A percentile compares a stretch with the other conserved stretches of the same genome.
phyloP scores from a whole-genome alignment of 768 basidiomycete genomes.

The Pleurotus platypus region DNA sequence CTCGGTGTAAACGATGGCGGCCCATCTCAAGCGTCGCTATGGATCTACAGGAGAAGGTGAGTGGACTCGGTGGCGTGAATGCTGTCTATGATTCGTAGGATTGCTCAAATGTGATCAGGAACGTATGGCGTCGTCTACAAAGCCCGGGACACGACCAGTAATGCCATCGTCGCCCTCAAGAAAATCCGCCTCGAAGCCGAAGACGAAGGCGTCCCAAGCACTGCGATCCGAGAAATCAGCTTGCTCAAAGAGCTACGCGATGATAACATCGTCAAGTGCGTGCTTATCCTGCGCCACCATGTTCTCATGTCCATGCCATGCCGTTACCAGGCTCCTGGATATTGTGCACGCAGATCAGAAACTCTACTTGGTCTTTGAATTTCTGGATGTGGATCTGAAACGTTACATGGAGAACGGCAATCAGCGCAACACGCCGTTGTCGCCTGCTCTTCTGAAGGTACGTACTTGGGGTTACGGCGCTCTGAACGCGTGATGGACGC shows the following conservation, averaged over 20 bases:
- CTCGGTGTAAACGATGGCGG: not conserved
- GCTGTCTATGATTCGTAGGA: too few relatives aligned
- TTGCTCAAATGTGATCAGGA: constrained; percentile 43
- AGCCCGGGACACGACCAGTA: constrained; percentile 76
- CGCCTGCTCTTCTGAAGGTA: constrained; percentile 78
- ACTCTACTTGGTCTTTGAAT: constrained; percentile 97
- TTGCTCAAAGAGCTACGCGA: constrained; percentile 95
- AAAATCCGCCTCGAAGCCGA: constrained; percentile 98
- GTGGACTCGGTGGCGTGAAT: constrained; percentile 9
- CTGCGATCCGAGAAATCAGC: constrained; percentile 97
- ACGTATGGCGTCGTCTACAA: constrained; percentile 99
- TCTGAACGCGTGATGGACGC: constrained; percentile 19
- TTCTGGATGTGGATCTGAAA: constrained; percentile 95
- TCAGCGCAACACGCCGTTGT: constrained; percentile 67
- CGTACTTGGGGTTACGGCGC: not conserved
- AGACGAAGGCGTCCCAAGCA: constrained; percentile 97
- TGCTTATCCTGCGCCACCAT: constrained; percentile 7
- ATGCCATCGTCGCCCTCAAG: constrained; percentile 92
- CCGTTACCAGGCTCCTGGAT: constrained; percentile 71
- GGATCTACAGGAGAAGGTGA: constrained; percentile 46
- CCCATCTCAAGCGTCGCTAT: not conserved
- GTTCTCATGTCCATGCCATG: not conserved
- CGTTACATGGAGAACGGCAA: constrained; percentile 92
- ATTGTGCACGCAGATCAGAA: constrained; percentile 97
- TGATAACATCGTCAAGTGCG: constrained; percentile 90